Evolutionary conservation across 2,329 filamentous ascomycete genomes (phyloP).

Genomic region (Pseudocercospora pini-densiflorae): DNA sequence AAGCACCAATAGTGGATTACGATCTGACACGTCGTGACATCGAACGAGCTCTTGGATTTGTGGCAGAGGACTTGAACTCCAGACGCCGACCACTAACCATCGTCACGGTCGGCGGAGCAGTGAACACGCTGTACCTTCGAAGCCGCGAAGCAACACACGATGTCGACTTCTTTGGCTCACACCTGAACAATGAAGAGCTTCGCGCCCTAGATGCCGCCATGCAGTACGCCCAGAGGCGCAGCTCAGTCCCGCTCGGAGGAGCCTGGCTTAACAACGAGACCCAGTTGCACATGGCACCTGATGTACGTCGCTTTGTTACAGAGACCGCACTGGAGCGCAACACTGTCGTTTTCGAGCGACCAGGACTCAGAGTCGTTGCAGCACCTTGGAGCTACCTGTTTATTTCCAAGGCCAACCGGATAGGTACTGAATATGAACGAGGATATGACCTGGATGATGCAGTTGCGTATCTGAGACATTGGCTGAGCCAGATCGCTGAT

Average conservation of each 20-base stretch:
- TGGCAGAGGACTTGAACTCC: constrained; percentile 1
- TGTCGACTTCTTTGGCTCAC: constrained; percentile 10
- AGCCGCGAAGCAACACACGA: background rate
- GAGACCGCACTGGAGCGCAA: constrained; percentile 10
- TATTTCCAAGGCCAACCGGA: constrained; percentile 8
- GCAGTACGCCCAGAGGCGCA: background rate
- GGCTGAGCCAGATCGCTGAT: too few relatives aligned
- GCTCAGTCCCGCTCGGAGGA: constrained; percentile 4
- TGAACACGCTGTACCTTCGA: constrained; percentile 7
- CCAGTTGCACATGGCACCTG: constrained; percentile 9
- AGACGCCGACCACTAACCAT: constrained; percentile 1
- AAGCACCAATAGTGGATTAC: background rate
- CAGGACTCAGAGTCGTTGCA: constrained; percentile 11
- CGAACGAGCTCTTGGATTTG: background rate
- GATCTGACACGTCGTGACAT: constrained; percentile 9
- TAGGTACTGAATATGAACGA: background rate
- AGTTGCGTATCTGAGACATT: background rate
- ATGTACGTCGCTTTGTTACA: constrained; percentile 4
- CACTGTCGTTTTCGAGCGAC: constrained; percentile 7
- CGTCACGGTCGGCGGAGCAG: constrained; percentile 10
- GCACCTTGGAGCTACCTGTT: constrained; percentile 13
- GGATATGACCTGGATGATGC: too few relatives aligned
- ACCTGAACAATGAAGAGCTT: constrained; percentile 2
- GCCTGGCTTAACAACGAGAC: constrained; percentile 16
- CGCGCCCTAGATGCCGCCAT: background rate